phyloP scores from a whole-genome alignment of 805 yeast genomes.

The Torulaspora indica region DNA sequence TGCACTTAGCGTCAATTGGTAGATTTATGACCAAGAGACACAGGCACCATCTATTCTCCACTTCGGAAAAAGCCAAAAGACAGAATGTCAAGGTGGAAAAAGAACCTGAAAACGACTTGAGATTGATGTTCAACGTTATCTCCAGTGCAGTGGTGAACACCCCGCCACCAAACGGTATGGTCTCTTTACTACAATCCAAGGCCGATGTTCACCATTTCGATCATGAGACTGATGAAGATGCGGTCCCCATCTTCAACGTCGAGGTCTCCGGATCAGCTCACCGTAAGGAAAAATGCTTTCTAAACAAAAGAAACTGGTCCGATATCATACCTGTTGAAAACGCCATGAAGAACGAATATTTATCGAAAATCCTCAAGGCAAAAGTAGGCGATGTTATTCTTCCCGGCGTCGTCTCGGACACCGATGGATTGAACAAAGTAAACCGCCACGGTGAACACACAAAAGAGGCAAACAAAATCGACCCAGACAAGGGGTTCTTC shows the following conservation, averaged over 20 bases:
- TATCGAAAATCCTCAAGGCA: constrained; percentile 12
- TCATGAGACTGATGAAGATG: constrained; percentile 65
- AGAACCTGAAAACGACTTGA: constrained; percentile 63
- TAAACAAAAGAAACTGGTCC: constrained; percentile 68
- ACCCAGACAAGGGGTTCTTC: constrained; percentile 44
- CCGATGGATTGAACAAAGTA: constrained; percentile 41
- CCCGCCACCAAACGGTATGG: constrained; percentile 90
- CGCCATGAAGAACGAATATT: constrained; percentile 22
- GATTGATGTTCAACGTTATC: constrained; percentile 75
- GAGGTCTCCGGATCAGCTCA: constrained; percentile 51
- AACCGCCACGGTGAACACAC: neutral
- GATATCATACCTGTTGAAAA: constrained; percentile 56
- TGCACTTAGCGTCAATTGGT: constrained; percentile 83
- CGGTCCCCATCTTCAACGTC: constrained; percentile 61
- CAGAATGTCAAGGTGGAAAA: constrained; percentile 40
- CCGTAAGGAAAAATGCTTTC: constrained; percentile 42
- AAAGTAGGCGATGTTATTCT: constrained; percentile 20
- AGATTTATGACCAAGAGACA: constrained; percentile 58
- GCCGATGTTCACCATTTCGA: constrained; percentile 62
- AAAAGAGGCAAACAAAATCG: constrained; percentile 5
- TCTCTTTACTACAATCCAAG: constrained; percentile 62
- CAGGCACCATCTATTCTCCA: constrained; percentile 39
- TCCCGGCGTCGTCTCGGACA: constrained; percentile 30
- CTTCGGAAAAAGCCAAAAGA: constrained; percentile 35
- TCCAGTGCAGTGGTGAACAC: constrained; percentile 88